phyloP scores from a whole-genome alignment of 495 filamentous ascomycete genomes.

The Ramalina peruviana region DNA sequence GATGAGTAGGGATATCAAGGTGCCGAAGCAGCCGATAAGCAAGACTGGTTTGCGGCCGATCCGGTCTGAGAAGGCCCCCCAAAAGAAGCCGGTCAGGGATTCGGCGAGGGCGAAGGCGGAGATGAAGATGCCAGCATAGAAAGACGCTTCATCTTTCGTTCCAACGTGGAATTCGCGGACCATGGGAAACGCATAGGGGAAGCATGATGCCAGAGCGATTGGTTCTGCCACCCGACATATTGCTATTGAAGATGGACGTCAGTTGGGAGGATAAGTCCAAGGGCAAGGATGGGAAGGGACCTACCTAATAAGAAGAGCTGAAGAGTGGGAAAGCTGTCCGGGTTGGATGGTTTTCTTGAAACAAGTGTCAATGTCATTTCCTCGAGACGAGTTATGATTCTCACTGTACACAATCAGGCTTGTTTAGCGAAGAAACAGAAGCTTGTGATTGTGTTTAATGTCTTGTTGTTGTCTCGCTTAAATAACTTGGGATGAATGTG shows the following conservation, averaged over 20 bases:
- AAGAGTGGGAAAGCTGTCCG: constrained; percentile 51
- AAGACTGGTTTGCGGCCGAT: constrained; percentile 77
- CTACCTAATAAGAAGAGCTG: constrained; percentile 66
- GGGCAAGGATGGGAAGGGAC: constrained; percentile 17
- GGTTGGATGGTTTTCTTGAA: constrained; percentile 27
- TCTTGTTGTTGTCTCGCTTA: background rate
- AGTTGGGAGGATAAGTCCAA: background rate
- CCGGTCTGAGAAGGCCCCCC: constrained; percentile 70
- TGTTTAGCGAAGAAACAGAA: background rate
- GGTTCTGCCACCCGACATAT: constrained; percentile 77
- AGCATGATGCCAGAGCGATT: constrained; percentile 75
- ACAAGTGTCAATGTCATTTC: constrained; percentile 41
- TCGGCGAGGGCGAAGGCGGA: constrained; percentile 74
- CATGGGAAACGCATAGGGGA: constrained; percentile 78
- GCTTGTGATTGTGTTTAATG: background rate
- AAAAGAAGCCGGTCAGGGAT: constrained; percentile 68
- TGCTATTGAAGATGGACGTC: constrained; percentile 22
- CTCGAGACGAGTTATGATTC: constrained; percentile 28
- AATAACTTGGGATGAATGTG: background rate
- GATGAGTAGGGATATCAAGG: constrained; percentile 62
- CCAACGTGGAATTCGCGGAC: constrained; percentile 60
- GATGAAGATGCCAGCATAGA: constrained; percentile 75
- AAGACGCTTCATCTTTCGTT: constrained; percentile 54
- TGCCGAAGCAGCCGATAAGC: constrained; percentile 64
- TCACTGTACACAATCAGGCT: constrained; percentile 29